Evolutionary conservation across 257 asterid species (phyloP).

Genomic region (Fraxinus cuspidata): DNA sequence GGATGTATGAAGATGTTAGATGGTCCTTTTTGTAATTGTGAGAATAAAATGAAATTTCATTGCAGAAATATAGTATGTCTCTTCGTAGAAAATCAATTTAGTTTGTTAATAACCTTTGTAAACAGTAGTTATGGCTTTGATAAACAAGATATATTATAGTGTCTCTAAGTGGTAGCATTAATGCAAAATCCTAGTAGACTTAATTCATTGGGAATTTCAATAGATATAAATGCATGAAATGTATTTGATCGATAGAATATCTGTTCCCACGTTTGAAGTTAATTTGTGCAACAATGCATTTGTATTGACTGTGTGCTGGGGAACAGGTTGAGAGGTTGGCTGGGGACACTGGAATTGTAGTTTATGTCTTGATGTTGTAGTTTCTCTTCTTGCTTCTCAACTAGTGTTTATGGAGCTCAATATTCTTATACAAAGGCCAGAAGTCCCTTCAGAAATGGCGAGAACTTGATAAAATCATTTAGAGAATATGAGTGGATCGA

Average conservation of each 20-base stretch:
- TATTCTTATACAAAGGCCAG: slow-evolving; percentile 9
- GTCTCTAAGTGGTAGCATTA: neutral
- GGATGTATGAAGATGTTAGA: neutral
- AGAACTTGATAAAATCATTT: slow-evolving; percentile 23
- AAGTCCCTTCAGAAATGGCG: slow-evolving; percentile 33
- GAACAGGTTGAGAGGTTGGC: too few relatives aligned
- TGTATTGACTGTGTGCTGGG: neutral
- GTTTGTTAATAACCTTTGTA: neutral
- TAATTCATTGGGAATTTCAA: neutral
- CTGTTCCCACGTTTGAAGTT: neutral
- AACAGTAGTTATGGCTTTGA: neutral
- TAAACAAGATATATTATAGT: neutral
- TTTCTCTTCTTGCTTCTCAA: neutral
- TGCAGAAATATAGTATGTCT: neutral
- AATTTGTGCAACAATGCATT: neutral
- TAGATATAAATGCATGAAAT: neutral
- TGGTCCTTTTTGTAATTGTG: neutral
- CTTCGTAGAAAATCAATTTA: neutral
- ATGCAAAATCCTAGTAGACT: neutral
- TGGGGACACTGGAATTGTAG: too few relatives aligned
- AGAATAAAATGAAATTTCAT: neutral
- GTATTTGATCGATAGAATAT: neutral
- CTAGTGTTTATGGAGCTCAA: slow-evolving; percentile 18
- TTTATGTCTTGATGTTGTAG: neutral
- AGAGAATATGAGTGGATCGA: slow-evolving; percentile 32